Percentiles rank a stretch among this genome's conserved stretches.
phyloP scores from a whole-genome alignment of 768 basidiomycete species.

The Mycena alexandri region DNA sequence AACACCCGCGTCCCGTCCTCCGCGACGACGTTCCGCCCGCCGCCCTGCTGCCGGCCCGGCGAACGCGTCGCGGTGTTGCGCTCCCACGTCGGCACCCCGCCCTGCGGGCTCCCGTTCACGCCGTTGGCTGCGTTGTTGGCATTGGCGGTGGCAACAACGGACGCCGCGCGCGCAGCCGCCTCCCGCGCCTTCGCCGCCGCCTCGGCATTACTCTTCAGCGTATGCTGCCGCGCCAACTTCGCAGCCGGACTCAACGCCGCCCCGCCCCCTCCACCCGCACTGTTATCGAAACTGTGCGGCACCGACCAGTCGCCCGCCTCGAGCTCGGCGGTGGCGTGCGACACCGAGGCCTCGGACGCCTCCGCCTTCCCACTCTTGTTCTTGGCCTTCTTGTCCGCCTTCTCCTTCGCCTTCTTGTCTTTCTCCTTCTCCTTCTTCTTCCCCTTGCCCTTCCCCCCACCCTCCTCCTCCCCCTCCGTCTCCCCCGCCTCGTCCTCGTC shows the following conservation, averaged over 20 bases:
- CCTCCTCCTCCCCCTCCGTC: slow-evolving; percentile 51
- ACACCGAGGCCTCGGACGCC: slow-evolving; percentile 77
- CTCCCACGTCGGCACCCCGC: slow-evolving; percentile 80
- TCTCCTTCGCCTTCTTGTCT: slow-evolving; percentile 60
- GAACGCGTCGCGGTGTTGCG: slow-evolving; percentile 78
- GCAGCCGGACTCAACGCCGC: slow-evolving; percentile 90
- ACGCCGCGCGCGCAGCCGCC: slow-evolving; percentile 70
- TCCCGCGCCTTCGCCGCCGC: slow-evolving; percentile 76
- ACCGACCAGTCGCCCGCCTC: slow-evolving; percentile 81
- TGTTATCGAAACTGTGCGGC: slow-evolving; percentile 49
- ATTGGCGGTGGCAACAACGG: slow-evolving; percentile 57
- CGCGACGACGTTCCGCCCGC: slow-evolving; percentile 51
- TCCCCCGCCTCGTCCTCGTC: slow-evolving; percentile 58
- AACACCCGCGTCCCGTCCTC: slow-evolving; percentile 76
- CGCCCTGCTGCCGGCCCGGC: slow-evolving; percentile 54
- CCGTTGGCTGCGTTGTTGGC: slow-evolving; percentile 41
- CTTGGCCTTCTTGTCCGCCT: slow-evolving; percentile 59
- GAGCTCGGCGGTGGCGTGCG: slow-evolving; percentile 87
- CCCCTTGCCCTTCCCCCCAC: slow-evolving; percentile 66
- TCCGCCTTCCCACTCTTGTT: slow-evolving; percentile 71
- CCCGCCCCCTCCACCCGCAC: slow-evolving; percentile 55
- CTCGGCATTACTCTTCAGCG: slow-evolving; percentile 88
- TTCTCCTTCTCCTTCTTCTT: slow-evolving; percentile 73
- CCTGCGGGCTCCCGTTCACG: slow-evolving; percentile 41
- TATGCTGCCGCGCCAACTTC: slow-evolving; percentile 90